A percentile compares a stretch with the other conserved stretches of the same genome.
phyloP scores from a whole-genome alignment of 2,329 filamentous ascomycete species.

The Rasamsonia emersonii region DNA sequence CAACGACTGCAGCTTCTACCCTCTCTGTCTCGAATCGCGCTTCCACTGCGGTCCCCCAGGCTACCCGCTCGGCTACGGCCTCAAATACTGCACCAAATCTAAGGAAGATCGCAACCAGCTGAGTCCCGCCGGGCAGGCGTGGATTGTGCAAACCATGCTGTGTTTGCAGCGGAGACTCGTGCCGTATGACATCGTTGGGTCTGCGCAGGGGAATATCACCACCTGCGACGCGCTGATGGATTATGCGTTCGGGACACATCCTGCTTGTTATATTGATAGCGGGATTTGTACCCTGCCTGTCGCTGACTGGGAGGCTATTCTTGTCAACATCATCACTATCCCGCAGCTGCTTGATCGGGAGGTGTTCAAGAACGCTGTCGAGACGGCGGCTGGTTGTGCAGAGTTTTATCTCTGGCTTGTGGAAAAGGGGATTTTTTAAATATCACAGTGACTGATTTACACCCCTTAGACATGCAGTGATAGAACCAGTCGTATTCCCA shows the following conservation, averaged over 20 bases:
- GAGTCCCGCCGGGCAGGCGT: constrained; percentile 13
- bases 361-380: constrained; percentile 5
- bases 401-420: constrained; percentile 8
- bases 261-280: constrained; percentile 15
- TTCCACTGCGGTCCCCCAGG: constrained; percentile 16
- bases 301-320: constrained; percentile 14
- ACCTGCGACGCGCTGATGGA: constrained; percentile 12
- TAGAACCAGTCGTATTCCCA: too few relatives aligned
- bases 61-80: constrained; percentile 23
- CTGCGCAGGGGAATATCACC: constrained; percentile 1
- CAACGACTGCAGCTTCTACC: constrained; percentile 21
- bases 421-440: constrained; percentile 5
- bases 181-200: constrained; percentile 10
- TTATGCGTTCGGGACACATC: constrained; percentile 15
- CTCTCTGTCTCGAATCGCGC: constrained; percentile 14
- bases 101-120: constrained; percentile 8
- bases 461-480: too few relatives aligned
- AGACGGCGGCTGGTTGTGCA: constrained; percentile 4
- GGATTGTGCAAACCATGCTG: constrained; percentile 19
- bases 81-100: constrained; percentile 20
- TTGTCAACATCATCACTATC: constrained; percentile 10
- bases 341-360: constrained; percentile 5
- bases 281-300: constrained; percentile 14
- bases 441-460: too few relatives aligned
- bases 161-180: constrained; percentile 19